A percentile compares a stretch with the other conserved stretches of the same genome.
Conservation (phyloP, 148 eudicot genomes). For the Rhododendron simsii region DNA sequence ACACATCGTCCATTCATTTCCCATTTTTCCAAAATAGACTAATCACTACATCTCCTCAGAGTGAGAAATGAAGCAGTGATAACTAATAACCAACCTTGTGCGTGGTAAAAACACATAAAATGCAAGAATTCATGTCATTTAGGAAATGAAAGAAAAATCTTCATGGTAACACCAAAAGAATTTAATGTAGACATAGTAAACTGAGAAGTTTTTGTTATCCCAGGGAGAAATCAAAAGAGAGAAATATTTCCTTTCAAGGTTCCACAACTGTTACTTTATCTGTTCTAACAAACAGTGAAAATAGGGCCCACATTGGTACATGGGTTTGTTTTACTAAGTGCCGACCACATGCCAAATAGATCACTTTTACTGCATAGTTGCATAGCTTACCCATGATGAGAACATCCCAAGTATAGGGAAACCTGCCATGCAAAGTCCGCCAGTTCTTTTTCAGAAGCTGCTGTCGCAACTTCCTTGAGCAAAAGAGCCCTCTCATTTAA, state of each 20-base stretch:
- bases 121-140: not conserved
- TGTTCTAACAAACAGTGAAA: not conserved
- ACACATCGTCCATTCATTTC: not conserved
- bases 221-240: too few species aligned
- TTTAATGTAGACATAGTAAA: not conserved
- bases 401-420: conserved; percentile 70
- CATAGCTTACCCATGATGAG: conserved; percentile 73
- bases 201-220: not conserved
- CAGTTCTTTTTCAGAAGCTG: conserved; percentile 51
- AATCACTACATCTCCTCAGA: not conserved
- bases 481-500: conserved; percentile 63
- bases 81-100: too few species aligned
- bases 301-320: not conserved
- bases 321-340: not conserved
- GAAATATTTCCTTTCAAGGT: not conserved
- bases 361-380: not conserved
- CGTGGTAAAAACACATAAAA: too few species aligned
- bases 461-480: conserved; percentile 65
- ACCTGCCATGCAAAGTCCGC: conserved; percentile 66
- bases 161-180: not conserved
- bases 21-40: not conserved
- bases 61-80: not conserved
- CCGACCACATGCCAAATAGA: not conserved
- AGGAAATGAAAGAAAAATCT: not conserved
- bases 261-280: not conserved